A percentile compares a stretch with the other conserved stretches of the same genome.
Evolutionary conservation across 331 rosid species (phyloP).

Genomic region (Prunus yedoensis): DNA sequence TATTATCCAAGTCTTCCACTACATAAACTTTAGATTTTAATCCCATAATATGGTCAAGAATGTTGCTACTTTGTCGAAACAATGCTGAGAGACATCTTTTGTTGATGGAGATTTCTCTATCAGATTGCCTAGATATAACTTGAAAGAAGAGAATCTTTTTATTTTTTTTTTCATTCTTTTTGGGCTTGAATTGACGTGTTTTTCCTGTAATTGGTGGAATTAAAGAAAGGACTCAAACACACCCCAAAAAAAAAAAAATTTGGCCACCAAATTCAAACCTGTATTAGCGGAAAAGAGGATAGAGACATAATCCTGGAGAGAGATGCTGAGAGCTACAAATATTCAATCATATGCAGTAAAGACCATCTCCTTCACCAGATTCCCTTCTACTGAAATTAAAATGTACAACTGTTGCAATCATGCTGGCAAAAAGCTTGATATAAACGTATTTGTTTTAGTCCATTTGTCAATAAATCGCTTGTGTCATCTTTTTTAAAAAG

Average conservation of each 20-base stretch:
- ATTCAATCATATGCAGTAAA: conserved; percentile 36
- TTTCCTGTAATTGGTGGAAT: neutral
- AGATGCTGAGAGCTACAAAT: conserved; percentile 34
- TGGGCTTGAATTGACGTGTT: neutral
- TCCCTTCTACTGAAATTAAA: conserved; percentile 40
- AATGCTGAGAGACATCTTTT: conserved; percentile 10
- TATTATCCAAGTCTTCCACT: conserved; percentile 50
- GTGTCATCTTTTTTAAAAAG: conserved; percentile 1
- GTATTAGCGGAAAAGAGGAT: conserved; percentile 3
- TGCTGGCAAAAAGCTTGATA: conserved; percentile 45
- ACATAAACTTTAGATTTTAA: conserved; percentile 45
- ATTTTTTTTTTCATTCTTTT: neutral
- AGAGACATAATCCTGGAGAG: conserved; percentile 24
- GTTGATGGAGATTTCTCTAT: neutral
- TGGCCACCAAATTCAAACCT: too few species aligned
- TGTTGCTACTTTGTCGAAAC: conserved; percentile 11
- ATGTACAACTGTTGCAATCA: conserved; percentile 44
- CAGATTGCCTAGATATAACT: neutral
- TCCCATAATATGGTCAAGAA: conserved; percentile 33
- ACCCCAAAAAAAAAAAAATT: neutral
- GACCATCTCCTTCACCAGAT: conserved; percentile 38
- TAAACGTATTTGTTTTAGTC: conserved; percentile 7
- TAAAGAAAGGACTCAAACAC: neutral
- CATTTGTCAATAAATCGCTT: neutral
- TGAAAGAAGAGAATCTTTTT: neutral